Evolutionary conservation across 108 stramenopile genomes (phyloP), one percentile per base, ranked within the genome.

Genomic region (Cylindrotheca closterium): DNA sequence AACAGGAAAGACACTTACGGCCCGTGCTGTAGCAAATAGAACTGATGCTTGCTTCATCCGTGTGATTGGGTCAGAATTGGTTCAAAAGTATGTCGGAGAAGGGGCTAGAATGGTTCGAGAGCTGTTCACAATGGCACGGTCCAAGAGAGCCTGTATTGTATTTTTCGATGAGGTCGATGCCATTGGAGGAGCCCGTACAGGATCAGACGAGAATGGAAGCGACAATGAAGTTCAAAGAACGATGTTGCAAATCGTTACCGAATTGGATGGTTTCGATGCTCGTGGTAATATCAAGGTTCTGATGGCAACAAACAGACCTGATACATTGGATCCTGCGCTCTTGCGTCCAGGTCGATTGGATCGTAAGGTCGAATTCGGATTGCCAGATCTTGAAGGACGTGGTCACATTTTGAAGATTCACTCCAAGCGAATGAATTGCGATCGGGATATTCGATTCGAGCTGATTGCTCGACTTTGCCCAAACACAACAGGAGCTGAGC

Each of bases 71-170:
- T 88, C 82, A 46, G 96, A 97, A 73, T 88, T 98, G 7, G 97
- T 97, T 4, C 96, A 97, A 74, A 96, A 94, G 67, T 97, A 98
- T 71, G 96, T 97, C 24, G 98, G 97, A 26, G 97, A 99, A 71
- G 98, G 98, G 46, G 98, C 98, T 22, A 88, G 98, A n/a, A 97
- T 99, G 96, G 98, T 99, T 57, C 94, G 98, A 29, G 98, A 99
- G 81, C 79, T 99, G 31, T 99, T 99, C 79, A 95, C 96, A 60
- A 93, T 99, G 96, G 98, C 98, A 18, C 87, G 97, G 29, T 94
- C 94, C 62, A 98, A 98, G 77, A 92, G 96, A 60, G 94, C 93
- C 17, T 98, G 97, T 73, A 95, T 97, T 57, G 86, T 97, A 49
- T 97, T 97, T 79, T 97, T 97, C 70, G 96, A 97, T 71, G 96